phyloP scores from a whole-genome alignment of 495 filamentous ascomycete species.

The Sphaerosporella brunnea region DNA sequence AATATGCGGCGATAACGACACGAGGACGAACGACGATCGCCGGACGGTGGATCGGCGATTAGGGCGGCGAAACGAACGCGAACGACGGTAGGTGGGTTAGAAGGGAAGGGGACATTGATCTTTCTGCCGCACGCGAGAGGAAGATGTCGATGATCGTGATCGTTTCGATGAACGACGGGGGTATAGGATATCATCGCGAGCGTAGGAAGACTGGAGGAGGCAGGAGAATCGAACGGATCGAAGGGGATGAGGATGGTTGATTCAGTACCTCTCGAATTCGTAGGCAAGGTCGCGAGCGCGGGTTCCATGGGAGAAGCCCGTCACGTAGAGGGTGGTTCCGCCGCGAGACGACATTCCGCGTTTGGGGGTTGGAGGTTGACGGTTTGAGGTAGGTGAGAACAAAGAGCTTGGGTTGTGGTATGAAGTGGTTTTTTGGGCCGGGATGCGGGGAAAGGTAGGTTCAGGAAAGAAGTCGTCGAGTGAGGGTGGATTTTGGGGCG shows the following conservation, averaged over 20 bases:
- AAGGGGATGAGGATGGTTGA: conserved; percentile 25
- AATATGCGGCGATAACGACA: conserved; percentile 21
- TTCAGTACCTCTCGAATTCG: conserved; percentile 95
- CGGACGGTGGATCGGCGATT: conserved; percentile 26
- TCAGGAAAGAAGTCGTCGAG: not conserved
- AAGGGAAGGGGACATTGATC: conserved; percentile 1
- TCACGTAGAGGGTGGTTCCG: conserved; percentile 82
- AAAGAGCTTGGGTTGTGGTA: not conserved
- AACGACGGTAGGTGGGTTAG: conserved; percentile 12
- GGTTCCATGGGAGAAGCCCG: conserved; percentile 95
- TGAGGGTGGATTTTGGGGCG: not conserved
- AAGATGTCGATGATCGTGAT: conserved; percentile 19
- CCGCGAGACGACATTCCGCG: conserved; percentile 71
- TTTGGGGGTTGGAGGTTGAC: not conserved
- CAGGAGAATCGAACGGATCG: conserved; percentile 28
- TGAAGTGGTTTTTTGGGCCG: not conserved
- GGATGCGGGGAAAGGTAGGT: not conserved
- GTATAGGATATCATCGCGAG: conserved; percentile 8
- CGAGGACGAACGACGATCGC: conserved; percentile 20
- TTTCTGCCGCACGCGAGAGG: conserved; percentile 5
- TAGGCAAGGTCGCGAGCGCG: conserved; percentile 98
- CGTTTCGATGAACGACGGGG: conserved; percentile 8
- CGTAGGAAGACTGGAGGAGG: conserved; percentile 28
- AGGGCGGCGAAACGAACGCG: conserved; percentile 20
- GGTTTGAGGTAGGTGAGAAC: not conserved